A percentile compares a stretch with the other conserved stretches of the same genome.
phyloP scores from a whole-genome alignment of 179 eudicot genomes.

The Spinacia oleracea region DNA sequence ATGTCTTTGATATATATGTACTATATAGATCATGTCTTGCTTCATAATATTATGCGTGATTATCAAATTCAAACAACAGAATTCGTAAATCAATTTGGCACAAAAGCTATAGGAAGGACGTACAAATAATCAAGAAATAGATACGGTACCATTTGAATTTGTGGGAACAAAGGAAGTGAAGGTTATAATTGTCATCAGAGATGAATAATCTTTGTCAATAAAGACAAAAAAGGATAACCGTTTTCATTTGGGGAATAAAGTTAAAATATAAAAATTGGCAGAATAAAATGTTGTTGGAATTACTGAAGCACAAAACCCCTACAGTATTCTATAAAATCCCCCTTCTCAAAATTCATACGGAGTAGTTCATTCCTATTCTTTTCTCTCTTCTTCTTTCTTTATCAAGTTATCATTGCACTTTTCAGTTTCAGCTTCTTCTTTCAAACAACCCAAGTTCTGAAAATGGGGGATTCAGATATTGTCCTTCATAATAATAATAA shows the following conservation, averaged over 20 bases:
- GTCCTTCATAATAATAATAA: too few relatives aligned
- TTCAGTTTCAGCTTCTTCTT: not conserved
- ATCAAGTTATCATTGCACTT: not conserved
- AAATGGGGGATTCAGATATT: constrained; percentile 37
- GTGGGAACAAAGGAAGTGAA: too few relatives aligned
- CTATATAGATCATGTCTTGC: too few relatives aligned
- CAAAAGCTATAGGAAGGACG: too few relatives aligned
- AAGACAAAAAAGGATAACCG: constrained; percentile 1
- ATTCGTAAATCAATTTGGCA: too few relatives aligned
- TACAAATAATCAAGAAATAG: not conserved
- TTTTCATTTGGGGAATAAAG: not conserved
- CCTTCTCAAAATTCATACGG: not conserved
- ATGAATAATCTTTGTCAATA: not conserved
- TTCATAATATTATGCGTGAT: too few relatives aligned
- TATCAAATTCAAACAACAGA: too few relatives aligned
- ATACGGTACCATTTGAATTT: too few relatives aligned
- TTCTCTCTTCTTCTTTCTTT: not conserved
- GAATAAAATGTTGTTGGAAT: not conserved
- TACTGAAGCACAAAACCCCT: not conserved
- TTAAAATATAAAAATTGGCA: too few relatives aligned
- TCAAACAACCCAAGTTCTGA: not conserved
- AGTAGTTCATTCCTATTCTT: constrained; percentile 10
- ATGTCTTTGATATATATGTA: too few relatives aligned
- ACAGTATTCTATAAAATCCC: constrained; percentile 6
- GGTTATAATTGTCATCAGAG: not conserved